phyloP scores from a whole-genome alignment of 176 grass and related monocot genomes.

The Zoysia japonica region DNA sequence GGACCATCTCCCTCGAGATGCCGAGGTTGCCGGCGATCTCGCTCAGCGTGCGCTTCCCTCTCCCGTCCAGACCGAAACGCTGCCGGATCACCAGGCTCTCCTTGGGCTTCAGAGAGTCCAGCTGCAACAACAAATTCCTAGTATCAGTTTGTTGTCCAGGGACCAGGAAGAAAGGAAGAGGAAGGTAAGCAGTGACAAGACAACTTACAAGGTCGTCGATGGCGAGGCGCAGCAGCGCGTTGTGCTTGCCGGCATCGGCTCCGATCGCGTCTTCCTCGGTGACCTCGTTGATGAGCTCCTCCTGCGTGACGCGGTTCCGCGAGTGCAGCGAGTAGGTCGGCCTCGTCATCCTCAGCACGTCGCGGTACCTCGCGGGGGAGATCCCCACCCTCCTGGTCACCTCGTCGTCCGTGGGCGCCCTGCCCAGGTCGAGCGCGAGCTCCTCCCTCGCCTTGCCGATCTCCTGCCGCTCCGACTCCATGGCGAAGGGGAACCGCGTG shows the following conservation, averaged over 20 bases:
- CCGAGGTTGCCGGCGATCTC: conserved; percentile 85
- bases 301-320: conserved; percentile 71
- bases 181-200: too few relatives aligned
- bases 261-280: conserved; percentile 57
- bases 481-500: conserved; percentile 73
- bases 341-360: conserved; percentile 62
- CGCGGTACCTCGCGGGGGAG: conserved; percentile 64
- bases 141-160: too few relatives aligned
- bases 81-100: conserved; percentile 92
- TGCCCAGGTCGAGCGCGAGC: conserved; percentile 74
- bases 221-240: conserved; percentile 72
- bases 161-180: neutral
- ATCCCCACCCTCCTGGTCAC: conserved; percentile 43
- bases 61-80: conserved; percentile 82
- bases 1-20: conserved; percentile 89
- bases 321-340: conserved; percentile 76
- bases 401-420: conserved; percentile 68
- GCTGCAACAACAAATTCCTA: conserved; percentile 31
- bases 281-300: conserved; percentile 78
- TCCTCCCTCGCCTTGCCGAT: conserved; percentile 60
- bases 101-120: conserved; percentile 95
- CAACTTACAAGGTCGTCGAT: conserved; percentile 77
- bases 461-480: conserved; percentile 74
- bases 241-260: conserved; percentile 57
- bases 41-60: conserved; percentile 63